Evolutionary conservation across 495 filamentous ascomycete genomes (phyloP), one percentile per base, ranked within the genome.

Genomic region (Elaphomyces granulatus): DNA sequence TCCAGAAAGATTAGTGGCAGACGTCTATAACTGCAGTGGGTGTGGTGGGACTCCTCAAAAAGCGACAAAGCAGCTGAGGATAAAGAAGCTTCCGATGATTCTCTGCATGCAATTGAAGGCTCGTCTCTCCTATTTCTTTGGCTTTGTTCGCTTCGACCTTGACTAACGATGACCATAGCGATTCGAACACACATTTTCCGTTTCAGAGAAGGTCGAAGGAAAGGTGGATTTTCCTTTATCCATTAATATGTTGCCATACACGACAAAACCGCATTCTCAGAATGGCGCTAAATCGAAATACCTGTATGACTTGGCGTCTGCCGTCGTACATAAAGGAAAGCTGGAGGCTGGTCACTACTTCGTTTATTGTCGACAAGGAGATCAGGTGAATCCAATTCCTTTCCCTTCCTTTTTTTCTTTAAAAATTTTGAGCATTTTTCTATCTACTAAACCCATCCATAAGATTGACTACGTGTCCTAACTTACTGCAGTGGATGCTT

Each of bases 51-150:
- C 68, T 8, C 73, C 67, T 9, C 65, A 83, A 52, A 74, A 80
- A 42, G 83, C 83, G 2, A 81, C 75, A 16, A 84, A 90, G 55
- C 80, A 86, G 45, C 67, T 90, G 20, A 77, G 73, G 35, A 80
- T 95, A 39, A 80, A 79, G 52, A 72, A 74, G 43, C 63, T 94
- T 26, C 85, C 87, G 0, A 83, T 83, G 17, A 83, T 93, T 16
- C 60, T 94, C n/a, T 81, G 81, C 40, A 86, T 95, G 55, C 87
- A 94, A 48, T 66, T 95, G 20, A 94, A 94, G 75, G 84, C 86
- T 59, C 31, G 61, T 41, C 3, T 14, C 3, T 12, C 2, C 15
- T 23, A 17, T 1, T 14, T 4, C 17, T 8, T 28, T 36, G 20
- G 8, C 23, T 33, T 34, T 34, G 18, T 16, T 37, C 41, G 33